Conservation (phyloP, 805 yeast species). For the Candida anglica region DNA sequence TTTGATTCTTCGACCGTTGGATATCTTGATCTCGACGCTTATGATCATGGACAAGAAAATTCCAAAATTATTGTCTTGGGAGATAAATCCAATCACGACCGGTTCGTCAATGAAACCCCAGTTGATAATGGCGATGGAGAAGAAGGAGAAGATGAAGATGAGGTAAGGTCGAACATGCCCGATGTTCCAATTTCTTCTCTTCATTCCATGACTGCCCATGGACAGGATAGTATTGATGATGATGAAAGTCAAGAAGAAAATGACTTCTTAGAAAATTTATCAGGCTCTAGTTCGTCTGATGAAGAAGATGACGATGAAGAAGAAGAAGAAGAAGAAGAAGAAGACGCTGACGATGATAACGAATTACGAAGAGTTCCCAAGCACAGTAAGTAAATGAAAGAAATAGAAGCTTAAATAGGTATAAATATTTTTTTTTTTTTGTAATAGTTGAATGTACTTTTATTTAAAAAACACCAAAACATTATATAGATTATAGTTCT, state of each 20-base stretch:
- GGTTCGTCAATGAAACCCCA: slow-evolving; percentile 20
- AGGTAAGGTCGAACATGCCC: slow-evolving; percentile 31
- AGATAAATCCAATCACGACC: slow-evolving; percentile 30
- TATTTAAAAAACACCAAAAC: no score
- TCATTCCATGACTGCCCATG: slow-evolving; percentile 11
- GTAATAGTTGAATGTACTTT: slow-evolving; percentile 1
- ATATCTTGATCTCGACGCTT: slow-evolving; percentile 32
- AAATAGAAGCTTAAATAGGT: neutral
- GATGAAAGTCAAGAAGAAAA: slow-evolving; percentile 22
- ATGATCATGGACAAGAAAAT: slow-evolving; percentile 29
- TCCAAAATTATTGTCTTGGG: slow-evolving; percentile 27
- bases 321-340: slow-evolving; percentile 13
- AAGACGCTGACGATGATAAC: slow-evolving; percentile 20
- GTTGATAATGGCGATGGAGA: slow-evolving; percentile 18
- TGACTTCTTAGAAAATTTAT: slow-evolving; percentile 33
- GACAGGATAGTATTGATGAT: slow-evolving; percentile 19
- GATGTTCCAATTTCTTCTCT: slow-evolving; percentile 17
- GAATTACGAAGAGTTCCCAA: slow-evolving; percentile 41
- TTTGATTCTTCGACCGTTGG: slow-evolving; percentile 35
- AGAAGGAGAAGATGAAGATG: slow-evolving; percentile 19
- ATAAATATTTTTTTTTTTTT: slow-evolving; percentile 1
- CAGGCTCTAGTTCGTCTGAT: slow-evolving; percentile 44
- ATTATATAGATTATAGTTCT: slow-evolving; percentile 3
- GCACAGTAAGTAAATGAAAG: slow-evolving; percentile 19
- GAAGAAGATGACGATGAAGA: slow-evolving; percentile 25